Evolutionary conservation across 2,329 filamentous ascomycete species (phyloP), one percentile per base, ranked within the genome.

Genomic region (Clarireedia sp.): DNA sequence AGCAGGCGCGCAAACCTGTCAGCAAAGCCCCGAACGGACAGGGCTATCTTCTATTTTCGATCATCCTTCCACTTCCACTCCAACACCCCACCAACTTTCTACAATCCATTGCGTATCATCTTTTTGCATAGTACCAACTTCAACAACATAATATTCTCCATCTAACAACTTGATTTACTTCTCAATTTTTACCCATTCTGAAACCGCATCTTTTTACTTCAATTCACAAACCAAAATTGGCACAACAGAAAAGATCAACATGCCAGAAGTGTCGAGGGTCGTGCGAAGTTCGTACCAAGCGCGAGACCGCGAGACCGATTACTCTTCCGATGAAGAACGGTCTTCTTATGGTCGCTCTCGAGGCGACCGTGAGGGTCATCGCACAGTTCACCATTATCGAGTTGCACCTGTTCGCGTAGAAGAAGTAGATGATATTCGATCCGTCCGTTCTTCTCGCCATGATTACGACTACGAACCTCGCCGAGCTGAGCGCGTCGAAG

Each of bases 301-400:
- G 33, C 43, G 49, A 40, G 55, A 54, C 36, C 57, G 60, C 48
- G 62, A 63, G 59, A 62, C 61, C 48, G 65, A 67, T 45, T 66
- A 66, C 44, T 64, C 64, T 1, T 67, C 66, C 38, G 67, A 69
- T 54, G 65, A 67, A 21, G 65, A 67, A 7, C 60, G 62, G 12
- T 64, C 64, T 16, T 59, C 64, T 16, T 59, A 61, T 51, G 60
- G 61, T 47, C 63, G 61, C 21, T 55, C 59, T 5, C 56, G 59
- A 49, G 17, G 33, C 10, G 52, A 46, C 19, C 58, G 57, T 17
- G 57, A 59, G 16, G 58, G 62, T 10, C 66, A 68, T 59, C 65
- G 65, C 48, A 67, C 65, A 6, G 64, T 69, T 17, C 67, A 67
- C 53, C 63, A 65, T 41, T 69, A 69, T 53, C 66, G 66, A 33